These are phyloP conservation scores for Ceratopteris richardii DNA, from an alignment of 75 land plant genomes.

Conservation along the genomic window DNA sequence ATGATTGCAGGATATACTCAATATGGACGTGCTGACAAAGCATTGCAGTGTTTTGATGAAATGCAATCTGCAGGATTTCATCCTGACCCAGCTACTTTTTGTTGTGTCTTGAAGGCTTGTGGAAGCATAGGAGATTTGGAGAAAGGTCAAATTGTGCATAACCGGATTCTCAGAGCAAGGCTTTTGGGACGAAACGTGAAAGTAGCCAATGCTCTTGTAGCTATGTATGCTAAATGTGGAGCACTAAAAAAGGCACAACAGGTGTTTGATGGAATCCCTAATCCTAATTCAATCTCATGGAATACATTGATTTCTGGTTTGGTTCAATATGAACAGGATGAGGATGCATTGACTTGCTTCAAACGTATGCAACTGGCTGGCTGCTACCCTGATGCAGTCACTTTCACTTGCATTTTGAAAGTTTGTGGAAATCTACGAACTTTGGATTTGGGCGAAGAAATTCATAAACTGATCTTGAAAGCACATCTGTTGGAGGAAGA, in stretches of 20 bases:
- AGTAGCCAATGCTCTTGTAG: constrained; percentile 9
- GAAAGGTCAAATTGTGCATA: constrained; percentile 29
- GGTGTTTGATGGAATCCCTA: constrained; percentile 11
- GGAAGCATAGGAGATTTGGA: constrained; percentile 18
- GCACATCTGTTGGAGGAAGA: constrained; percentile 1
- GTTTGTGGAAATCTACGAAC: constrained; percentile 22
- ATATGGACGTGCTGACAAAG: constrained; percentile 14
- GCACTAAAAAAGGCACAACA: constrained; percentile 6
- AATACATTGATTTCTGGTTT: constrained; percentile 27
- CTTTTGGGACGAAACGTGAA: not conserved
- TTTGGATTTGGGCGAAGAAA: constrained; percentile 16
- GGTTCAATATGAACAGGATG: constrained; percentile 11
- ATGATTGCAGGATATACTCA: constrained; percentile 32
- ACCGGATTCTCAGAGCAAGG: constrained; percentile 16
- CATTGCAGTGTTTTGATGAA: constrained; percentile 17
- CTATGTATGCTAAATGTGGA: constrained; percentile 13
- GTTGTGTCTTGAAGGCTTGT: constrained; percentile 32
- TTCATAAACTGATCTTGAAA: constrained; percentile 5
- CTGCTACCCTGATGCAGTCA: constrained; percentile 13
- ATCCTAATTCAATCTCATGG: constrained; percentile 17
- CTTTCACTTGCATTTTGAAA: constrained; percentile 16
- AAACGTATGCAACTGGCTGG: constrained; percentile 10
- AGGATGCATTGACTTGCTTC: constrained; percentile 16
- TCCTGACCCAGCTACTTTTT: constrained; percentile 34
- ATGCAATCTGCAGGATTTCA: constrained; percentile 28